These are phyloP conservation scores for Fusarium dimerum DNA, from an alignment of 2,329 filamentous ascomycete genomes.

Conservation along the genomic window DNA sequence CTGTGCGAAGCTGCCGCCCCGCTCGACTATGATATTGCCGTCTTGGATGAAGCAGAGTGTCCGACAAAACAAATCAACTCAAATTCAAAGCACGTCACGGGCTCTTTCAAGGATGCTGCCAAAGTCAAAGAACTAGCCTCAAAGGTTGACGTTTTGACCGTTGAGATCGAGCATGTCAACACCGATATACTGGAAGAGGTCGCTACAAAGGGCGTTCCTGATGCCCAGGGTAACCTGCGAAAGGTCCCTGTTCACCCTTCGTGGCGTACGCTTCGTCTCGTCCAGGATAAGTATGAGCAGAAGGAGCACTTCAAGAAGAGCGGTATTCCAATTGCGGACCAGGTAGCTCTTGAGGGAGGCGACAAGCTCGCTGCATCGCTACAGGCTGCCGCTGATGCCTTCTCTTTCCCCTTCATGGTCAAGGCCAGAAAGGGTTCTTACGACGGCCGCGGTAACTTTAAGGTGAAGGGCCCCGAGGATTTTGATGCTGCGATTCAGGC, in stretches of 20 bases:
- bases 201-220: slow-evolving; percentile 58
- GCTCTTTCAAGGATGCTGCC: slow-evolving; percentile 82
- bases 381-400: slow-evolving; percentile 59
- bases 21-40: slow-evolving; percentile 75
- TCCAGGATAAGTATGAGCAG: slow-evolving; percentile 92
- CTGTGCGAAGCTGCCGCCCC: slow-evolving; percentile 78
- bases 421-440: slow-evolving; percentile 91
- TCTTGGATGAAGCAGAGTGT: slow-evolving; percentile 74
- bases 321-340: slow-evolving; percentile 72
- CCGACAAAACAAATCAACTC: slow-evolving; percentile 86
- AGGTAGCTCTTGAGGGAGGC: slow-evolving; percentile 60
- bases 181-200: slow-evolving; percentile 88
- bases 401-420: slow-evolving; percentile 87
- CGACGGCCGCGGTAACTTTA: slow-evolving; percentile 76
- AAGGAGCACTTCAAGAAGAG: slow-evolving; percentile 74
- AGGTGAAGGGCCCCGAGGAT: slow-evolving; percentile 46
- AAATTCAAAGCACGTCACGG: slow-evolving; percentile 72
- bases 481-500: slow-evolving; percentile 66
- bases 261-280: slow-evolving; percentile 82
- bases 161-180: slow-evolving; percentile 95
- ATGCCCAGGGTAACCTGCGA: slow-evolving; percentile 39
- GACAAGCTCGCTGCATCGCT: slow-evolving; percentile 62
- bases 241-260: slow-evolving; percentile 72
- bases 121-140: slow-evolving; percentile 79
- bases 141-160: slow-evolving; percentile 78